phyloP scores from a whole-genome alignment of 805 yeast genomes.

The Lipomyces sp. region DNA sequence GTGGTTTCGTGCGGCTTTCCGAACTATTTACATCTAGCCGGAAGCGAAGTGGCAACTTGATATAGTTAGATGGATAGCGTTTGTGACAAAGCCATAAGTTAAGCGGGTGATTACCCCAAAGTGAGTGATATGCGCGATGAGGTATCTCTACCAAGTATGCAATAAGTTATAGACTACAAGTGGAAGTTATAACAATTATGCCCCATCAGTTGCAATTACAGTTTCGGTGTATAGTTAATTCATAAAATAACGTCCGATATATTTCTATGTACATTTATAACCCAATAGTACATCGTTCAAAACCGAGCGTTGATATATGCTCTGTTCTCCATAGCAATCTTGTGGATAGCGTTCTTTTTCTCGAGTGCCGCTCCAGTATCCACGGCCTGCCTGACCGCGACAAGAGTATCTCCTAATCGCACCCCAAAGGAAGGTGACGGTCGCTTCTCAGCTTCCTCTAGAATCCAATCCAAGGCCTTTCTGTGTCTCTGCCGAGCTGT shows the following conservation, averaged over 20 bases:
- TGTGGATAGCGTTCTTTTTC: conserved; percentile 80
- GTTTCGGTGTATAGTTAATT: too few species aligned
- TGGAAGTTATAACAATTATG: too few species aligned
- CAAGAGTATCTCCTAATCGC: conserved; percentile 86
- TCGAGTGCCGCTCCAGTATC: conserved; percentile 49
- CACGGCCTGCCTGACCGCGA: conserved; percentile 43
- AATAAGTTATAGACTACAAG: too few species aligned
- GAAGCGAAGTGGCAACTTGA: too few species aligned
- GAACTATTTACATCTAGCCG: too few species aligned
- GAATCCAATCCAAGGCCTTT: conserved; percentile 87
- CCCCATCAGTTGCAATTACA: too few species aligned
- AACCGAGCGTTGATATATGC: conserved; percentile 8
- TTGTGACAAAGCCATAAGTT: too few species aligned
- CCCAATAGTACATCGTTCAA: neutral
- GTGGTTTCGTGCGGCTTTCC: too few species aligned
- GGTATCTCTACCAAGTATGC: too few species aligned
- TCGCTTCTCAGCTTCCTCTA: conserved; percentile 81
- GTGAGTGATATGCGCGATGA: too few species aligned
- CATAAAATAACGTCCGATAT: neutral
- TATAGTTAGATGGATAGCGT: too few species aligned
- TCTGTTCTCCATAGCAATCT: conserved; percentile 75
- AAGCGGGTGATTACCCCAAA: too few species aligned
- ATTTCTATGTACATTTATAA: neutral
- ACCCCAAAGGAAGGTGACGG: conserved; percentile 82
- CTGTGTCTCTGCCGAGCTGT: conserved; percentile 81